These are phyloP conservation scores for Naganishia kalamii DNA, from an alignment of 768 basidiomycete species.

Conservation along the genomic window DNA sequence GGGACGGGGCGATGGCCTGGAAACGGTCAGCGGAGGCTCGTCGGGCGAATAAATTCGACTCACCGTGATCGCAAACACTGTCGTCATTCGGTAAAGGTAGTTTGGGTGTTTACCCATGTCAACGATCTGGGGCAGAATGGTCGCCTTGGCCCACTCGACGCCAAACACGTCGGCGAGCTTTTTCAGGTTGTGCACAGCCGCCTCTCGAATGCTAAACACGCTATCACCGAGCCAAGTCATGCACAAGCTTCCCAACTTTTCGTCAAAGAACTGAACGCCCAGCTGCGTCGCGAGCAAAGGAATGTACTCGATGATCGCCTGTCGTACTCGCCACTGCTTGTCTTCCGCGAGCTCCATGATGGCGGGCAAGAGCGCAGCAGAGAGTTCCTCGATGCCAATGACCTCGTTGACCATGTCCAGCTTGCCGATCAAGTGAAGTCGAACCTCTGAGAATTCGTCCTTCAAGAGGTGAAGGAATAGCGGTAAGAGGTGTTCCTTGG, in stretches of 20 bases:
- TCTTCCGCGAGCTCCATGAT: slow-evolving; percentile 98
- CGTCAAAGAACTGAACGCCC: slow-evolving; percentile 94
- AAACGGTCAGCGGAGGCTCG: not conserved
- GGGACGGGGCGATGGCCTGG: slow-evolving; percentile 88
- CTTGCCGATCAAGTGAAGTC: slow-evolving; percentile 96
- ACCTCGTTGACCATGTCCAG: slow-evolving; percentile 95
- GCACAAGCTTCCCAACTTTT: slow-evolving; percentile 90
- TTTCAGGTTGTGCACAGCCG: slow-evolving; percentile 94
- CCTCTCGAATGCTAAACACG: slow-evolving; percentile 95
- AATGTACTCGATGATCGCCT: slow-evolving; percentile 98
- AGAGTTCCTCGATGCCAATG: slow-evolving; percentile 92
- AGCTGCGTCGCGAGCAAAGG: slow-evolving; percentile 98
- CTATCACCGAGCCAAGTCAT: slow-evolving; percentile 99
- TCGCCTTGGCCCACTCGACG: slow-evolving; percentile 88
- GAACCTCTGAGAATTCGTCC: slow-evolving; percentile 97
- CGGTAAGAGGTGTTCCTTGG: slow-evolving; percentile 92
- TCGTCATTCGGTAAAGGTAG: slow-evolving; percentile 96
- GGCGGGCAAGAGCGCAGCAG: slow-evolving; percentile 89
- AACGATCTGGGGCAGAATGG: slow-evolving; percentile 94
- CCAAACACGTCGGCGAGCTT: slow-evolving; percentile 98
- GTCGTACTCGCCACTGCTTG: slow-evolving; percentile 98
- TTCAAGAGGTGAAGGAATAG: slow-evolving; percentile 93
- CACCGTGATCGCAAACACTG: slow-evolving; percentile 95
- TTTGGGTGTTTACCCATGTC: slow-evolving; percentile 96
- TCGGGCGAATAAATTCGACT: slow-evolving; percentile 33